These are phyloP conservation scores for Pinus albicaulis DNA, from an alignment of 75 land plant genomes.

Conservation along the genomic window DNA sequence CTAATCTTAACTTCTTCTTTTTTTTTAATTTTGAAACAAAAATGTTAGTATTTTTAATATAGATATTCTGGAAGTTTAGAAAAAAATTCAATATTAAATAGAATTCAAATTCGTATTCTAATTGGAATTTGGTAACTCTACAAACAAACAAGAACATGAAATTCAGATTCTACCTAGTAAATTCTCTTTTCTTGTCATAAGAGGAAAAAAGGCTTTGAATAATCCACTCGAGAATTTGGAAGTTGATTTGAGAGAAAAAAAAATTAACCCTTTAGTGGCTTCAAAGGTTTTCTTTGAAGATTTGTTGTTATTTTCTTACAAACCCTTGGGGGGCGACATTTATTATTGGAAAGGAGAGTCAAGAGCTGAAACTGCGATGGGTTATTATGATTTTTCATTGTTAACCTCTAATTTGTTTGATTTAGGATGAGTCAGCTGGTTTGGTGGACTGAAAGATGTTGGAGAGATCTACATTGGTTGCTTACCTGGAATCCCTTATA, in stretches of 20 bases:
- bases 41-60: too few relatives aligned
- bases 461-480: neutral
- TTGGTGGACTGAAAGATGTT: conserved; percentile 1
- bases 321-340: conserved; percentile 41
- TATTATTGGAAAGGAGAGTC: conserved; percentile 45
- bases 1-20: too few relatives aligned
- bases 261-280: neutral
- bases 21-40: too few relatives aligned
- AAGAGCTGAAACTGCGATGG: conserved; percentile 64
- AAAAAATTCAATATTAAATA: too few relatives aligned
- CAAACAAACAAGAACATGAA: too few relatives aligned
- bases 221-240: neutral
- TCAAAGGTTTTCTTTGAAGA: conserved; percentile 38
- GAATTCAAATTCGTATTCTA: too few relatives aligned
- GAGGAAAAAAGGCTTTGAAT: neutral
- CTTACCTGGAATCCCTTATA: neutral
- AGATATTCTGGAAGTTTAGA: too few relatives aligned
- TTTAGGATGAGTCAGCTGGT: neutral
- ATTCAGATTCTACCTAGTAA: conserved; percentile 4
- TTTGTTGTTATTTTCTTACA: conserved; percentile 50
- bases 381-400: conserved; percentile 29
- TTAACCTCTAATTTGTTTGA: neutral
- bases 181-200: neutral
- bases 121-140: too few relatives aligned
- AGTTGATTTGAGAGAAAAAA: neutral